Conservation (phyloP, 345 rosid genomes). For the Corymbia maculata region DNA sequence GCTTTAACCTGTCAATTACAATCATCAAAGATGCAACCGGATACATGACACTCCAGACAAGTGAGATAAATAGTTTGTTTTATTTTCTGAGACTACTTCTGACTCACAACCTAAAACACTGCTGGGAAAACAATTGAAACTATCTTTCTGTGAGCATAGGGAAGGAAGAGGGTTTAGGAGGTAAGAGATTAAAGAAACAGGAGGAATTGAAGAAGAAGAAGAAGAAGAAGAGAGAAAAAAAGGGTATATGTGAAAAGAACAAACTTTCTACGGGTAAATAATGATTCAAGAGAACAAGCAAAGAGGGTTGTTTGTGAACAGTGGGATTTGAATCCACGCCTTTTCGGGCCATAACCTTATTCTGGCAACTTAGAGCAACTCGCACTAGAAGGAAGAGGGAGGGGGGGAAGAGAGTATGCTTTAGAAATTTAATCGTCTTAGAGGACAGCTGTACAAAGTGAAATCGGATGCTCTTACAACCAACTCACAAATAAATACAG, state of each 20-base stretch:
- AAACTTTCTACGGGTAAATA: not conserved
- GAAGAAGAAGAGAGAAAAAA: not conserved
- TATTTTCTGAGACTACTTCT: not conserved
- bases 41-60: not conserved
- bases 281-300: not conserved
- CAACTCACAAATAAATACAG: not conserved
- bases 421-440: not conserved
- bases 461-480: not conserved
- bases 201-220: not conserved
- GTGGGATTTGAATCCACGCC: not conserved
- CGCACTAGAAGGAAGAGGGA: rapidly evolving
- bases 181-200: not conserved
- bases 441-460: not conserved
- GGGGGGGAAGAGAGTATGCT: not conserved
- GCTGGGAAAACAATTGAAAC: not conserved
- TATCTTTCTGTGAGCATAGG: not conserved
- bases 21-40: not conserved
- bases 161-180: not conserved
- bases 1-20: not conserved
- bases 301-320: not conserved
- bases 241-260: not conserved
- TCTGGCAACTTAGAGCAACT: not conserved
- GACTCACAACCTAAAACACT: not conserved
- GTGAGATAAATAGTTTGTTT: not conserved
- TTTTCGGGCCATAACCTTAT: not conserved